Percentiles rank a stretch among this genome's conserved stretches.
Conservation (phyloP, 1,284 basidiomycete genomes). For the Volvariella surrecta region DNA sequence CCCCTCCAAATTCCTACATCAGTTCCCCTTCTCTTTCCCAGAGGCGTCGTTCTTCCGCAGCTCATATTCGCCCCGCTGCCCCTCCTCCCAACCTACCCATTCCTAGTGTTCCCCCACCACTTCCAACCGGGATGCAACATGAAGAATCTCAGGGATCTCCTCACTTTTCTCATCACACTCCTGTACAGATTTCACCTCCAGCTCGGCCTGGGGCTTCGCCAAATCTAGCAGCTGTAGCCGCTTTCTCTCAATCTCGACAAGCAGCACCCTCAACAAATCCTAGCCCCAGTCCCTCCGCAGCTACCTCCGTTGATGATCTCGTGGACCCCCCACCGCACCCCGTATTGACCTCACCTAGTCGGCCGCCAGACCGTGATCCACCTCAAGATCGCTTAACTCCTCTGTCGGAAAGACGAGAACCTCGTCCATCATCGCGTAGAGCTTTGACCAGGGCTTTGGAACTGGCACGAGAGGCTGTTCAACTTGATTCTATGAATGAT, state of each 20-base stretch:
- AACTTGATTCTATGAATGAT: conserved; percentile 72
- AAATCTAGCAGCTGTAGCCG: conserved; percentile 46
- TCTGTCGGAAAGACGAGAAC: conserved; percentile 28
- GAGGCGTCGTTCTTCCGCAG: conserved; percentile 59
- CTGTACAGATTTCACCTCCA: conserved; percentile 20
- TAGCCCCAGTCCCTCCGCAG: conserved; percentile 16
- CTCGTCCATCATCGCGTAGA: conserved; percentile 65
- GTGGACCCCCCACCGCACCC: conserved; percentile 50
- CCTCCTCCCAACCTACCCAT: conserved; percentile 73
- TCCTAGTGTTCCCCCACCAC: conserved; percentile 40
- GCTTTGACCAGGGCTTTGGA: conserved; percentile 73
- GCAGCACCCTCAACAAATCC: conserved; percentile 25
- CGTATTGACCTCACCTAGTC: conserved; percentile 33
- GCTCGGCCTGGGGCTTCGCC: conserved; percentile 44
- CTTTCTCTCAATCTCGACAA: conserved; percentile 48
- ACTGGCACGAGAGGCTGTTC: conserved; percentile 76
- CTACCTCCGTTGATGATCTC: conserved; percentile 38
- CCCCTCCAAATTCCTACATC: conserved; percentile 16
- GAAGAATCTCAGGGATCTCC: too few species aligned
- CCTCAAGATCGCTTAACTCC: conserved; percentile 29
- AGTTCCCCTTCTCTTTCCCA: conserved; percentile 25
- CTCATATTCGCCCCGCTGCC: conserved; percentile 51
- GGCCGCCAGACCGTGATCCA: conserved; percentile 19
- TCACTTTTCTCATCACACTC: neutral
- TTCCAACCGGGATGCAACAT: too few species aligned